Conservation (phyloP, 176 grass and related monocot species). For the Rhynchospora breviuscula region DNA sequence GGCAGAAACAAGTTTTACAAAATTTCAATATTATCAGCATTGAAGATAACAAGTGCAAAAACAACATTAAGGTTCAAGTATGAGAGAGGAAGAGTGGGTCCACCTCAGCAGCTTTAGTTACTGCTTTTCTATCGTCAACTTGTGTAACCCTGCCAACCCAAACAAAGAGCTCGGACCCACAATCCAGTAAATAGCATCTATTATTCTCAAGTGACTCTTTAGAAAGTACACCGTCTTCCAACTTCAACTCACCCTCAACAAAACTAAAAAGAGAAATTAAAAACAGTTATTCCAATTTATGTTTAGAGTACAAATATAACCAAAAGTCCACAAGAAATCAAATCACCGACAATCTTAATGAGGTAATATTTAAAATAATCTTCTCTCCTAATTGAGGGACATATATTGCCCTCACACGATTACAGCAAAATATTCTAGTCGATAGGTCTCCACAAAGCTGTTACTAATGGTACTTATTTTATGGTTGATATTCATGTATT, state of each 20-base stretch:
- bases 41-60: not conserved
- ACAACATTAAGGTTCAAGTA: not conserved
- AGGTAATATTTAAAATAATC: not conserved
- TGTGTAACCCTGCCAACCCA: slow-evolving; percentile 85
- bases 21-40: not conserved
- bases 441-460: not conserved
- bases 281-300: not conserved
- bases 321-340: not conserved
- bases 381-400: not conserved
- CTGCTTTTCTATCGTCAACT: slow-evolving; percentile 80
- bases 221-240: slow-evolving; percentile 58
- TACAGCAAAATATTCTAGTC: not conserved
- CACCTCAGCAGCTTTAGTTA: slow-evolving; percentile 81
- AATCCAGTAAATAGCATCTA: slow-evolving; percentile 87
- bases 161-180: slow-evolving; percentile 81
- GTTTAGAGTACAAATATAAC: not conserved
- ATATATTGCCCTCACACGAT: not conserved
- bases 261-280: slow-evolving; percentile 42
- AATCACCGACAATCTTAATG: not conserved
- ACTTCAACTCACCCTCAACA: slow-evolving; percentile 61
- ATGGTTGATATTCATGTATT: not conserved
- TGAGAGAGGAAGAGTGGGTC: not conserved
- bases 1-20: not conserved
- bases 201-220: slow-evolving; percentile 73
- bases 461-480: not conserved